Conservation (phyloP, 225 moss, liverwort and hornwort genomes). For the Sphagnum tenellum region DNA sequence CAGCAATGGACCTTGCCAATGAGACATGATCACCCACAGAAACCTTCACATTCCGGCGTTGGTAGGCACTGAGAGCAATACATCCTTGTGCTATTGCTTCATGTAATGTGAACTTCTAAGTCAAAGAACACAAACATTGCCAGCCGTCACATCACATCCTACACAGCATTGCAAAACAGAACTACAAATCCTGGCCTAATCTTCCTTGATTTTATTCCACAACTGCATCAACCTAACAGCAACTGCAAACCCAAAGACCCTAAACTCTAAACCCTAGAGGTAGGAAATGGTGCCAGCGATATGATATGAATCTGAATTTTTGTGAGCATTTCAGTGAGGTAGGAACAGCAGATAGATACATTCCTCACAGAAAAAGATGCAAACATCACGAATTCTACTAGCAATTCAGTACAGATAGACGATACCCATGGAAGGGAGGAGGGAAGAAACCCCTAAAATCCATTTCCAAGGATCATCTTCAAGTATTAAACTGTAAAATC, state of each 20-base stretch:
- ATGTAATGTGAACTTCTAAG: constrained; percentile 43
- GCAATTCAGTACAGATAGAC: not conserved
- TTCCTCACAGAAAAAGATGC: constrained; percentile 2
- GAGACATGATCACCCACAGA: constrained; percentile 45
- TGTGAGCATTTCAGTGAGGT: no score
- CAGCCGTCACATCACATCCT: not conserved
- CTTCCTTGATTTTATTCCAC: no score
- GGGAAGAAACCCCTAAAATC: no score
- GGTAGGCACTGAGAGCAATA: constrained; percentile 62
- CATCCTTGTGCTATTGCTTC: constrained; percentile 31
- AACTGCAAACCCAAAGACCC: no score
- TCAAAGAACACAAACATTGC: constrained; percentile 34
- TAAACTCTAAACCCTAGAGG: no score
- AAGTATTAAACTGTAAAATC: no score
- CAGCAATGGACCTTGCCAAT: constrained; percentile 37
- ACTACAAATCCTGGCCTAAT: not conserved
- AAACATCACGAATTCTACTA: not conserved
- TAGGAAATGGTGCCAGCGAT: no score
- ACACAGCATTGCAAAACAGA: constrained; percentile 1
- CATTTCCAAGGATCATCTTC: no score
- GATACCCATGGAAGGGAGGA: no score
- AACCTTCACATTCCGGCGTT: constrained; percentile 68
- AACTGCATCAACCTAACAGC: no score
- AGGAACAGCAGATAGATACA: no score
- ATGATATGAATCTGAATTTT: no score